Evolutionary conservation across 495 filamentous ascomycete species (phyloP), one percentile per base, ranked within the genome.

Genomic region (Neurospora tetraspora): DNA sequence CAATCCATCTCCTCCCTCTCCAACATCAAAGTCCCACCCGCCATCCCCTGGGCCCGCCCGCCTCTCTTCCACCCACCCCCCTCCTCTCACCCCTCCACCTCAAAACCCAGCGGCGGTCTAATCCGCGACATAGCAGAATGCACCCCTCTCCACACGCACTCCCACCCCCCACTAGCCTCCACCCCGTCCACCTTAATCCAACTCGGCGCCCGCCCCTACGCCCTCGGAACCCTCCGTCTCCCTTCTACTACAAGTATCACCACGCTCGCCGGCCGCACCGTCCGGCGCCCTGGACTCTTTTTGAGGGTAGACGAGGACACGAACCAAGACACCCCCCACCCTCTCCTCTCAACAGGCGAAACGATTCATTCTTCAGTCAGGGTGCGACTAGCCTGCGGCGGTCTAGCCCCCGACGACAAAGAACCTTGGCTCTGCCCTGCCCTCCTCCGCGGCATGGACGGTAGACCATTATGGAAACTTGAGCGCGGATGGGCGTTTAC

Each of bases 261-360:
- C 39, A 75, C 73, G 8, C 20, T 74, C 37, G 77, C 77, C 5
- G 80, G 80, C 36, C 77, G 73, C 37, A 77, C 75, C 11, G 72
- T 80, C 27, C 77, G 80, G 2, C 78, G 78, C 4, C 80, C 80
- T 3, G 80, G 80, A 0, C 4, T 80, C 0, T 73, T 73, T 2
- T 40, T 80, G 23, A 71, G 80, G 2, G 77, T 78, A 1, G 80
- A 81, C 68, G 76, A 79, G 71, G 75, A 75, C 38, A 80, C 76
- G 0, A 80, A 80, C 42, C 73, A 78, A 68, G 79, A 79, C 40
- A 81, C 80, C 16, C 69, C 34, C 16, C 76, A 80, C 69, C 80
- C 80, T 37, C 38, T 81, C 11, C 68, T 81, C 1, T 43, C 68
- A 3, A 81, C 80, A 0, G 39, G 27, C 27, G 80, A 81, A 72